Conservation (phyloP, 306 rosid genomes). For the Castanopsis chinensis region DNA sequence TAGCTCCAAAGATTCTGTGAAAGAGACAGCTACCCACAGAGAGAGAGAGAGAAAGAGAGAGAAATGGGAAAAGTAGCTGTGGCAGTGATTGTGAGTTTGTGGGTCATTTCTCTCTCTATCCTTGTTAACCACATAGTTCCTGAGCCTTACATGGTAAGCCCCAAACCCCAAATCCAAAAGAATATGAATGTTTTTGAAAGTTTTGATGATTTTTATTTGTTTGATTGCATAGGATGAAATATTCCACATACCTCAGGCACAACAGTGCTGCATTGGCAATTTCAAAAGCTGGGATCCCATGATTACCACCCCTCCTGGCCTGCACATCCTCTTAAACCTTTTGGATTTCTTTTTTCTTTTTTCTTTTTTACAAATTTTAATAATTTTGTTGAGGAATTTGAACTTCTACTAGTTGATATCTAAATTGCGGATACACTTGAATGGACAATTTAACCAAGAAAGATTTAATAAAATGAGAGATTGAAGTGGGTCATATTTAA, state of each 20-base stretch:
- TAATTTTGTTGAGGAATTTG: neutral
- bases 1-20: no score
- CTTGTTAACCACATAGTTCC: constrained; percentile 63
- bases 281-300: constrained; percentile 96
- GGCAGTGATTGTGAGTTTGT: constrained; percentile 71
- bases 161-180: neutral
- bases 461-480: neutral
- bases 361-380: no score
- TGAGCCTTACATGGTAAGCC: constrained; percentile 77
- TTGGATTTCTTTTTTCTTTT: neutral
- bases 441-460: neutral
- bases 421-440: no score
- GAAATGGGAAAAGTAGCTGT: constrained; percentile 67
- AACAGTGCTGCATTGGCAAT: constrained; percentile 73
- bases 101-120: constrained; percentile 69
- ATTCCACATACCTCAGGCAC: constrained; percentile 83
- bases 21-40: no score
- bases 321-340: constrained; percentile 48
- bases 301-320: constrained; percentile 97
- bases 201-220: neutral
- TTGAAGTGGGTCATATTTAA: no score
- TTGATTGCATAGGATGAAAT: constrained; percentile 69
- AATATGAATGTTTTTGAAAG: neutral
- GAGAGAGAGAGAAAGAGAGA: neutral
- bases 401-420: neutral